phyloP scores from a whole-genome alignment of 805 yeast genomes.

The Wickerhamia fluorescens region DNA sequence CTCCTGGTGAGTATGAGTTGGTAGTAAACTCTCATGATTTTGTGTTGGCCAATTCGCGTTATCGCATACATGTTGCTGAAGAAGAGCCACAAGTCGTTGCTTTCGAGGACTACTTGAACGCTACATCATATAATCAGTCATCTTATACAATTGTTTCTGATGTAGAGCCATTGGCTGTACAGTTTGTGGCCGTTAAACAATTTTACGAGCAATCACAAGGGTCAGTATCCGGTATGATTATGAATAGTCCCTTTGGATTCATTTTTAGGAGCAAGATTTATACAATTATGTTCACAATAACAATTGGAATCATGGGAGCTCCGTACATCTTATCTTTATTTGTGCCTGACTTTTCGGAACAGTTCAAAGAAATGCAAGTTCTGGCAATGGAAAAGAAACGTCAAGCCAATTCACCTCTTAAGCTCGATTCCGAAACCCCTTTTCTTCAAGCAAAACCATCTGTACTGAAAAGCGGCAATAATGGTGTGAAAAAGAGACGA shows the following conservation, averaged over 20 bases:
- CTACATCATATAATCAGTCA: conserved; percentile 11
- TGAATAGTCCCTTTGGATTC: conserved; percentile 36
- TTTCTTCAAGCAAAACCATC: neutral
- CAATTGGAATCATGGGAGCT: conserved; percentile 21
- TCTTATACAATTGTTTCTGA: conserved; percentile 9
- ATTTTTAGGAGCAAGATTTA: conserved; percentile 30
- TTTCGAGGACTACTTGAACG: conserved; percentile 14
- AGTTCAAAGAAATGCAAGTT: conserved; percentile 16
- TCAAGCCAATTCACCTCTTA: too few species aligned
- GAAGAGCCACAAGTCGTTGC: conserved; percentile 13
- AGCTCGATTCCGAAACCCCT: neutral
- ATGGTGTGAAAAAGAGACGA: conserved; percentile 2
- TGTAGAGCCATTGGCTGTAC: conserved; percentile 15
- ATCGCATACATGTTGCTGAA: conserved; percentile 17
- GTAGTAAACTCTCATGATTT: conserved; percentile 31
- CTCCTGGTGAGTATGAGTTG: conserved; percentile 28
- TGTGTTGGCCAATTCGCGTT: conserved; percentile 17
- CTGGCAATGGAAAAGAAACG: conserved; percentile 4
- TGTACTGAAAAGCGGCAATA: neutral
- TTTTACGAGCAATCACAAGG: conserved; percentile 29
- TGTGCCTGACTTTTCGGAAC: conserved; percentile 33
- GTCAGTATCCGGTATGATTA: conserved; percentile 23
- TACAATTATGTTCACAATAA: conserved; percentile 24
- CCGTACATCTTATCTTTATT: conserved; percentile 25
- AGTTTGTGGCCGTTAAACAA: conserved; percentile 16